Base-by-base conservation (phyloP, 2,329 filamentous ascomycete species). In the Aspergillus fructus region DNA sequence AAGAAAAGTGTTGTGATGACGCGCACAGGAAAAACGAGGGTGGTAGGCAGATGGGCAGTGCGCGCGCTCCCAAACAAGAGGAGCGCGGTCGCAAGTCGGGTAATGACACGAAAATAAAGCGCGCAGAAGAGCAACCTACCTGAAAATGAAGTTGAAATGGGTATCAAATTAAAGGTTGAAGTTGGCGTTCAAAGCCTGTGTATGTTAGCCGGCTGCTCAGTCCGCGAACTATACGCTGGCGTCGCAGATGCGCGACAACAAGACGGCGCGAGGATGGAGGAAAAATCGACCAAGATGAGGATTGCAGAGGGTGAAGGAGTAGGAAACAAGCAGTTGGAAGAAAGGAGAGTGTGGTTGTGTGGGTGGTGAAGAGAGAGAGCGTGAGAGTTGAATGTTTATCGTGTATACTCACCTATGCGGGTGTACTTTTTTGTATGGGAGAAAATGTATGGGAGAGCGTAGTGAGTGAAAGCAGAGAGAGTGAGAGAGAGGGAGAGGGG, bases 371-470 rank as follows among this genome's bases (percentile, higher is more conserved):
- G 58, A 62, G 54, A 51, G 56, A 61, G 61, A 61, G 58, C 56
- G 59, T 49, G 59, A 60, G 61, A 60, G 57, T 56, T 54, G 47
- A 59, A 59, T 68, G 63, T 69, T 67, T 65, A 70, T 67, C 65
- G 64, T 70, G 68, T 66, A 68, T 58, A 68, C 69, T 71, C 66
- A 74, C 71, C 68, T 65, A 67, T 64, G 63, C 66, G 68, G 67
- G 53, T 61, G 70, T 73, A 74, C 70, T 66, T 67, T 70, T 71
- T 74, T 72, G 70, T 74, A 72, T 73, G 72, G 70, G 67, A 64
- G 63, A 56, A 57, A 64, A 65, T 66, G 66, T 68, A 69, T 66
- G 67, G 66, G 70, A 60, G 60, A 59, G 65, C 65, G 66, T 67
- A 70, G 71, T 66, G 68, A 66, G 68, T 64, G 64, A 61, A 64